These are phyloP conservation scores for Nemania sp. DNA, from an alignment of 2,329 filamentous ascomycete genomes.

Conservation along the genomic window DNA sequence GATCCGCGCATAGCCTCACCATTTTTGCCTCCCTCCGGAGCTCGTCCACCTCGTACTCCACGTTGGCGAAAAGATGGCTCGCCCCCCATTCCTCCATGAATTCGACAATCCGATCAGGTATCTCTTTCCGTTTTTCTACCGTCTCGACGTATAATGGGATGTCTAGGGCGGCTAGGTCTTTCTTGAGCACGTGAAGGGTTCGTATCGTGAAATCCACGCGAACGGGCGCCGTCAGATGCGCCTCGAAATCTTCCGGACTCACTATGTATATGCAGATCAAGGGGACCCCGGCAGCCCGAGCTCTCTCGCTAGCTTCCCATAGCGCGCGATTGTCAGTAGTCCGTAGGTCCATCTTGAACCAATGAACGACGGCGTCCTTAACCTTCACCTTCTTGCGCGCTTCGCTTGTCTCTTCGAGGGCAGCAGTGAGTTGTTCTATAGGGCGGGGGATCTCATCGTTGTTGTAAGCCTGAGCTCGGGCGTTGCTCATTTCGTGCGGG, in stretches of 20 bases:
- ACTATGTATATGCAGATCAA: constrained; percentile 82
- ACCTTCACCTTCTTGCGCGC: constrained; percentile 64
- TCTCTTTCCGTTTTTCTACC: constrained; percentile 71
- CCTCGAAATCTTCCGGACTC: constrained; percentile 86
- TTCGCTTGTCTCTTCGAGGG: constrained; percentile 70
- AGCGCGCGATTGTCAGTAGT: constrained; percentile 79
- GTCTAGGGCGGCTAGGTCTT: constrained; percentile 75
- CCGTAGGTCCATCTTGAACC: constrained; percentile 89
- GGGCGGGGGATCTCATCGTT: constrained; percentile 77
- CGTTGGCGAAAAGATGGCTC: constrained; percentile 82
- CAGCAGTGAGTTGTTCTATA: constrained; percentile 73
- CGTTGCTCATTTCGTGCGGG: constrained; percentile 86
- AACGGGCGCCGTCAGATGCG: constrained; percentile 78
- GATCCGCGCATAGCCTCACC: constrained; percentile 69
- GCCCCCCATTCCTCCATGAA: constrained; percentile 78
- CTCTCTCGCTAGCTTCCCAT: constrained; percentile 73
- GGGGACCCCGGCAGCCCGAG: constrained; percentile 75
- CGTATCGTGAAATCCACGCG: constrained; percentile 86
- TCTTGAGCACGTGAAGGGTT: constrained; percentile 72
- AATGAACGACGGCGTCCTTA: constrained; percentile 79
- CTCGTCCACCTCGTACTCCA: constrained; percentile 94
- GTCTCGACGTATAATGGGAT: constrained; percentile 85
- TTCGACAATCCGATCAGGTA: constrained; percentile 72
- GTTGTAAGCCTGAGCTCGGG: constrained; percentile 79
- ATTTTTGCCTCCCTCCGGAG: constrained; percentile 79